Evolutionary conservation across 179 eudicot genomes (phyloP), one percentile per base, ranked within the genome.

Genomic region (Camellia oleifera): DNA sequence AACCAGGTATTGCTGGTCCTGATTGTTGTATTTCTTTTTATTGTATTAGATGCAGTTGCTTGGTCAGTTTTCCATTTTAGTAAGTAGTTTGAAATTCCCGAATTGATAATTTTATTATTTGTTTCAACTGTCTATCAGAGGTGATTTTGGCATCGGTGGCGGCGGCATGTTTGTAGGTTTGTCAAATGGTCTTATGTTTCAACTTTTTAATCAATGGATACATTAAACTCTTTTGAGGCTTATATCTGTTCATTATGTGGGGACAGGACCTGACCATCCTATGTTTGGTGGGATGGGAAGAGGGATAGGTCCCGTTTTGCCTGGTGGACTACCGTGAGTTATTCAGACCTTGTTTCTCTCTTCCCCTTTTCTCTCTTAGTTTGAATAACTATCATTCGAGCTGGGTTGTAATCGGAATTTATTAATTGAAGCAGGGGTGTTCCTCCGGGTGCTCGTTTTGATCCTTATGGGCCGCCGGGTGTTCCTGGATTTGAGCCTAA

Each of bases 401-500:
- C 82, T 62, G 45, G 14, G 4, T 70, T 62, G 12, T 23, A 56
- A 53, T 69, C 64, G 23, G 23, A 72, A 66, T 80, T 69, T 44
- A 6, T 66, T 52, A 14, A 69, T 69, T 82, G 57, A 74, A 68
- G 75, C 91, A 94, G 98, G 74, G 93, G 89, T 77, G 86, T 87
- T 60, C 93, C 94, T 8, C 99, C 95, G 0, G 97, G 99, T 78
- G 98, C 94, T 71, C 93, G 95, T 17, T 95, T 90, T 83, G 98
- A 95, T 88, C 99, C 99, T 18, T 92, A 75, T 86, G 99, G 99
- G 46, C 99, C 98, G 7, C 99, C 98, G 57, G 91, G 85, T 45
- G 90, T 95, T 63, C 99, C 98, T 65, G 98, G 99, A 74, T 94
- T 94, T 83, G 99, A 91, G 84, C 99, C 98, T 64, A 82, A 79